Conservation (phyloP, 352 stramenopile genomes). For the Aphanomyces stellatus region DNA sequence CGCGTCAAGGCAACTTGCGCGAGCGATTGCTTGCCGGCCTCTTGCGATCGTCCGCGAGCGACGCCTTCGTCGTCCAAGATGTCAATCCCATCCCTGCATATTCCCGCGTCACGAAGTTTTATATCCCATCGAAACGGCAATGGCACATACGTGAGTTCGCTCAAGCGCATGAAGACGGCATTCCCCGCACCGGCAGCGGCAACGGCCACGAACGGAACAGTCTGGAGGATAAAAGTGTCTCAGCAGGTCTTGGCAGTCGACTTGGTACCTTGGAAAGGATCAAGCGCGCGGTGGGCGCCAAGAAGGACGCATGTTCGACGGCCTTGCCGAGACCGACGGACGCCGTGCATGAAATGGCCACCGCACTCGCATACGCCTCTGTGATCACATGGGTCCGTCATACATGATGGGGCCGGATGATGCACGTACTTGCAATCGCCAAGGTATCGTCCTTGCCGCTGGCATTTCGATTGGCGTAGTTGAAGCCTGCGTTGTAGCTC, state of each 20-base stretch:
- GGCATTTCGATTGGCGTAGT: constrained; percentile 84
- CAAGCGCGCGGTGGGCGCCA: constrained; percentile 51
- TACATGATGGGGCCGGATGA: no score
- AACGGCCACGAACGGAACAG: constrained; percentile 76
- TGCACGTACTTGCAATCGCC: constrained; percentile 66
- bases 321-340: constrained; percentile 67
- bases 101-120: neutral
- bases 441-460: constrained; percentile 67
- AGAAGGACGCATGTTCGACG: constrained; percentile 61
- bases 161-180: constrained; percentile 82
- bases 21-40: constrained; percentile 69
- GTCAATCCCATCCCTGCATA: constrained; percentile 64
- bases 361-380: constrained; percentile 75
- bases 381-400: no score
- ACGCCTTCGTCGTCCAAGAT: constrained; percentile 73
- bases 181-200: constrained; percentile 78
- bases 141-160: constrained; percentile 60
- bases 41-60: constrained; percentile 65
- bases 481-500: constrained; percentile 84
- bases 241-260: neutral
- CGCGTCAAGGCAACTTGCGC: constrained; percentile 71
- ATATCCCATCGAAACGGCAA: neutral
- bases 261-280: constrained; percentile 51
- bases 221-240: constrained; percentile 32
- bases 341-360: constrained; percentile 65